Conservation (phyloP, 2,329 filamentous ascomycete genomes). For the Cercospora sojina region DNA sequence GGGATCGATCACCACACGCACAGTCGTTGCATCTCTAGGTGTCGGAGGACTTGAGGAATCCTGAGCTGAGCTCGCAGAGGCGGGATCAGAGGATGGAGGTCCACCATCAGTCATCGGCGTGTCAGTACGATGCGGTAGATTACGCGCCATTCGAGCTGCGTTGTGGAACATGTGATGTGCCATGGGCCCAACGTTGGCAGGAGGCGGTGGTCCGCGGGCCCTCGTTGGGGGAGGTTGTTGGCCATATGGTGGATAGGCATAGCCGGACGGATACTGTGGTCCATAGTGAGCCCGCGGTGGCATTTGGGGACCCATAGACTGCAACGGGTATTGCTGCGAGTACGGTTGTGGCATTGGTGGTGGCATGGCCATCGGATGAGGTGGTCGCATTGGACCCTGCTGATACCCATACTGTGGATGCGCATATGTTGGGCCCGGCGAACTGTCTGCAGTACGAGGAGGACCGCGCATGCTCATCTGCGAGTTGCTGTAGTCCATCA, state of each 20-base stretch:
- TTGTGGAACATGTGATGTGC: conserved; percentile 39
- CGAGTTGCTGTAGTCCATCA: conserved; percentile 23
- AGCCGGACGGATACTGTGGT: conserved; percentile 27
- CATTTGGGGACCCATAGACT: conserved; percentile 19
- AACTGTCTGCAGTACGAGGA: conserved; percentile 30
- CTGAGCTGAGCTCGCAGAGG: conserved; percentile 43
- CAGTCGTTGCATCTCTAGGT: conserved; percentile 41
- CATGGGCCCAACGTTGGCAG: conserved; percentile 29
- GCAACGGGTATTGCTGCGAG: conserved; percentile 24
- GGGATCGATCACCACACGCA: conserved; percentile 40
- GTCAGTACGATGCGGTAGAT: conserved; percentile 36
- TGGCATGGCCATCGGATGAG: conserved; percentile 26
- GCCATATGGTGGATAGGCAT: conserved; percentile 27
- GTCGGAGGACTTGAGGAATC: conserved; percentile 42
- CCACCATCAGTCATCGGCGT: conserved; percentile 42
- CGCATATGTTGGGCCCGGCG: conserved; percentile 30
- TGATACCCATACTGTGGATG: conserved; percentile 33
- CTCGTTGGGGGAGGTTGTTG: conserved; percentile 24
- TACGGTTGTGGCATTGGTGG: conserved; percentile 26
- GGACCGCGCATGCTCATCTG: conserved; percentile 32
- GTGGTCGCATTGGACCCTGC: conserved; percentile 28
- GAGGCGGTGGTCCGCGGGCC: conserved; percentile 29
- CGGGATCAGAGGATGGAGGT: conserved; percentile 46
- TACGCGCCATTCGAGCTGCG: conserved; percentile 36
- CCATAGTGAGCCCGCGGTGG: conserved; percentile 18